These are phyloP conservation scores for Aspergillus fijiensis DNA, from an alignment of 2,329 filamentous ascomycete species.

Conservation along the genomic window DNA sequence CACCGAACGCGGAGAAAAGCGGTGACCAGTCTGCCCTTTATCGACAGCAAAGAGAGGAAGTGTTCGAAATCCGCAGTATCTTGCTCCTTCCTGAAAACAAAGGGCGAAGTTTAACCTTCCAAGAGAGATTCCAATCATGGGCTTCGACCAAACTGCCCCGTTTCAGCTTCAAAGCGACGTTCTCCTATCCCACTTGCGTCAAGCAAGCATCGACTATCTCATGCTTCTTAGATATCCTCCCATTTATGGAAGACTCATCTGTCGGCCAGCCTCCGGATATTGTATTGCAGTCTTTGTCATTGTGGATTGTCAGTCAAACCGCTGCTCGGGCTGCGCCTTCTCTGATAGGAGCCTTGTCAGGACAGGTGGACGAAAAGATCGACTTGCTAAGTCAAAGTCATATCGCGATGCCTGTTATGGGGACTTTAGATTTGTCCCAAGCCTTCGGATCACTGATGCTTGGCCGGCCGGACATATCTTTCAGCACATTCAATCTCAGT, in stretches of 20 bases:
- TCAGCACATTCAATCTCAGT: constrained; percentile 15
- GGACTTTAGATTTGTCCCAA: constrained; percentile 9
- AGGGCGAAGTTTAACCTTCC: constrained; percentile 7
- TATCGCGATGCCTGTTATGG: constrained; percentile 3
- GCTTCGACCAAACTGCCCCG: constrained; percentile 13
- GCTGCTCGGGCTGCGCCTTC: constrained; percentile 14
- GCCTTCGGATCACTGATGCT: constrained; percentile 11
- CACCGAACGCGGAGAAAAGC: neutral
- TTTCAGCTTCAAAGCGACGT: constrained; percentile 14
- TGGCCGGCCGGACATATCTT: constrained; percentile 10
- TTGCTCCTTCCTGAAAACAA: constrained; percentile 14
- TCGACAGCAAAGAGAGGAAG: constrained; percentile 6
- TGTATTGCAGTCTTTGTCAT: constrained; percentile 5
- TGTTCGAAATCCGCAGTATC: constrained; percentile 13
- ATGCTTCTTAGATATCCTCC: constrained; percentile 5
- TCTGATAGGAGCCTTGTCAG: constrained; percentile 13
- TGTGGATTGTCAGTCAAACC: constrained; percentile 11
- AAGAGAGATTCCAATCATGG: constrained; percentile 16
- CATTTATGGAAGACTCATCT: constrained; percentile 8
- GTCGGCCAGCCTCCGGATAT: constrained; percentile 3
- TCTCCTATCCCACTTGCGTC: constrained; percentile 13
- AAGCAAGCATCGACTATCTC: constrained; percentile 8
- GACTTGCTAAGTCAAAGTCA: constrained; percentile 10
- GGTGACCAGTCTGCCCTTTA: neutral
- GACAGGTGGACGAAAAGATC: constrained; percentile 11